phyloP scores from a whole-genome alignment of 1,139 yeast species.

The Saccharomycopsis crataegensis region DNA sequence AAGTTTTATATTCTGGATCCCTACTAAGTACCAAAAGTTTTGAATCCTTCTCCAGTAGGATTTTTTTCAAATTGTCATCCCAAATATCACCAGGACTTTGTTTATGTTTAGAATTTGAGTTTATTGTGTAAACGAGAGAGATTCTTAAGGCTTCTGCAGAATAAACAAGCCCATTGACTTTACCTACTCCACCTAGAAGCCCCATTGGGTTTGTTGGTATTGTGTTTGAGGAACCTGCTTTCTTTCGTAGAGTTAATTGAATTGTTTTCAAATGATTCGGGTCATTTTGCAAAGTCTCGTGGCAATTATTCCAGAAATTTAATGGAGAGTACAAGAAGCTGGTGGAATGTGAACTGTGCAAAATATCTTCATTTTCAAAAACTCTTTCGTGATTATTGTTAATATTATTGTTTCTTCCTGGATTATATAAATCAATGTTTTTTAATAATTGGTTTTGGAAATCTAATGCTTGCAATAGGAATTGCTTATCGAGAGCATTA shows the following conservation, averaged over 20 bases:
- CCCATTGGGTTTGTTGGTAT: slow-evolving; percentile 23
- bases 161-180: slow-evolving; percentile 43
- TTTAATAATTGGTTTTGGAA: slow-evolving; percentile 27
- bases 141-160: slow-evolving; percentile 39
- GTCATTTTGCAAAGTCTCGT: slow-evolving; percentile 26
- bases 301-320: slow-evolving; percentile 30
- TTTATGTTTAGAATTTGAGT: not conserved
- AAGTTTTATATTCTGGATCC: not conserved
- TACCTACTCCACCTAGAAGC: slow-evolving; percentile 36
- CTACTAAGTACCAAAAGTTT: not conserved
- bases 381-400: no score
- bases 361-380: no score
- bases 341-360: not conserved
- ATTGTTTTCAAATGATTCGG: slow-evolving; percentile 30
- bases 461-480: slow-evolving; percentile 27
- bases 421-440: slow-evolving; percentile 3
- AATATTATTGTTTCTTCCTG: no score
- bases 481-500: slow-evolving; percentile 28
- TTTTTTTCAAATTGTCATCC: slow-evolving; percentile 26
- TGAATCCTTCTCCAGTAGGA: slow-evolving; percentile 12
- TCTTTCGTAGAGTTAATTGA: slow-evolving; percentile 21
- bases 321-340: slow-evolving; percentile 32
- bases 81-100: slow-evolving; percentile 24
- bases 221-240: slow-evolving; percentile 18
- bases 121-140: slow-evolving; percentile 24